Evolutionary conservation across 345 rosid species (phyloP).

Genomic region (Litchi chinensis): DNA sequence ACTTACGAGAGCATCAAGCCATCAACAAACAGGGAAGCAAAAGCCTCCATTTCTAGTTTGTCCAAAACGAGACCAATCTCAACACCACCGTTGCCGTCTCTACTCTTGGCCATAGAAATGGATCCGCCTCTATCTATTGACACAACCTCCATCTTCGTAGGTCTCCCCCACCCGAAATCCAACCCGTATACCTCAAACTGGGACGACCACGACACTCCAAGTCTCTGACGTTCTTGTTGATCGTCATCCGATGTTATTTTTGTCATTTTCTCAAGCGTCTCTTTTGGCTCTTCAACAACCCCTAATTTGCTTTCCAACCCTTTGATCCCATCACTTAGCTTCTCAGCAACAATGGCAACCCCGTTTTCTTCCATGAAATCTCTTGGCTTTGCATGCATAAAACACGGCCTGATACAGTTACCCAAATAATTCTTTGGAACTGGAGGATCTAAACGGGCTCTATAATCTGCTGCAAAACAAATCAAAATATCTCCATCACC

Average conservation of each 20-base stretch:
- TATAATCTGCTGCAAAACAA: slow-evolving; percentile 30
- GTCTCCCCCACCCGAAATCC: slow-evolving; percentile 23
- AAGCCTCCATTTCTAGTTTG: slow-evolving; percentile 23
- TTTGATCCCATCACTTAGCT: not conserved
- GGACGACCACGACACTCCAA: slow-evolving; percentile 14
- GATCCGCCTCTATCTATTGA: slow-evolving; percentile 21
- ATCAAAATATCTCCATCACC: not conserved
- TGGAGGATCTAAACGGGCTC: slow-evolving; percentile 24
- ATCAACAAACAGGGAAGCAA: not conserved
- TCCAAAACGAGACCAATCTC: slow-evolving; percentile 30
- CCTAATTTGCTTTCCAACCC: not conserved
- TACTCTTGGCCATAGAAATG: slow-evolving; percentile 25
- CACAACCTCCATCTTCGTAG: slow-evolving; percentile 31
- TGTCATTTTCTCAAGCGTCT: not conserved
- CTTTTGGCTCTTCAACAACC: not conserved
- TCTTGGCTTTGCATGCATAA: not conserved
- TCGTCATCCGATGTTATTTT: not conserved
- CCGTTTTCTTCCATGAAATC: slow-evolving; percentile 1
- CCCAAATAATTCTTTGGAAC: slow-evolving; percentile 33
- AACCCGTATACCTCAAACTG: not conserved
- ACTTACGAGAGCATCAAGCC: too few species aligned
- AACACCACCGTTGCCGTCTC: slow-evolving; percentile 22
- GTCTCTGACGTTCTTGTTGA: not conserved
- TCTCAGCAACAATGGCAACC: not conserved
- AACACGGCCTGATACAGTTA: slow-evolving; percentile 4